A percentile compares a stretch with the other conserved stretches of the same genome.
Evolutionary conservation across 306 rosid genomes (phyloP).

Genomic region (Castanea sativa): DNA sequence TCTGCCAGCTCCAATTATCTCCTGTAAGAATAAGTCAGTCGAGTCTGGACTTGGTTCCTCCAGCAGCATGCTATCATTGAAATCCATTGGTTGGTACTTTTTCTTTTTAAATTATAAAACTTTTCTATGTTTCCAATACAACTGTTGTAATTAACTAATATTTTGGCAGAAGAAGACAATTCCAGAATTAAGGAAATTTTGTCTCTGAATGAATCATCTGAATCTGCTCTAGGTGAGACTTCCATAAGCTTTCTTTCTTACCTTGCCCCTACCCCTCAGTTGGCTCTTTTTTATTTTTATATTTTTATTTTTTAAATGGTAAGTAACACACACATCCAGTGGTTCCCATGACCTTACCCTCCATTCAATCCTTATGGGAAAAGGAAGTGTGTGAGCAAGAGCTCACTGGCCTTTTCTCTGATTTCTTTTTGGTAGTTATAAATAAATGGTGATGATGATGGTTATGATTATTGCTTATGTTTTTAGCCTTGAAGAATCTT

Average conservation of each 20-base stretch:
- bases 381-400: not conserved
- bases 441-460: not conserved
- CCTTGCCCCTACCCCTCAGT: not conserved
- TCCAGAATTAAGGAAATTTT: conserved; percentile 19
- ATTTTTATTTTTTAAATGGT: not conserved
- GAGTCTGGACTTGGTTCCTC: conserved; percentile 33
- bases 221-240: conserved; percentile 26
- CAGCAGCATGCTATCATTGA: conserved; percentile 23
- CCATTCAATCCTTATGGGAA: not conserved
- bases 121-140: conserved; percentile 6
- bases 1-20: conserved; percentile 13
- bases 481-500: not conserved
- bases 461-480: not conserved
- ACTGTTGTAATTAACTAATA: conserved; percentile 13
- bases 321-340: not conserved
- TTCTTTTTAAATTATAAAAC: not conserved
- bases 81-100: conserved; percentile 53
- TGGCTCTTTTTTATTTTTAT: not conserved
- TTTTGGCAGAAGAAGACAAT: conserved; percentile 27
- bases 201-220: conserved; percentile 23
- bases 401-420: not conserved
- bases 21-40: conserved; percentile 22
- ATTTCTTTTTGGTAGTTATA: not conserved
- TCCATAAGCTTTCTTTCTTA: conserved; percentile 2
- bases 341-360: not conserved